These are phyloP conservation scores for Fusarium palustre DNA, from an alignment of 2,329 filamentous ascomycete genomes.

Conservation along the genomic window DNA sequence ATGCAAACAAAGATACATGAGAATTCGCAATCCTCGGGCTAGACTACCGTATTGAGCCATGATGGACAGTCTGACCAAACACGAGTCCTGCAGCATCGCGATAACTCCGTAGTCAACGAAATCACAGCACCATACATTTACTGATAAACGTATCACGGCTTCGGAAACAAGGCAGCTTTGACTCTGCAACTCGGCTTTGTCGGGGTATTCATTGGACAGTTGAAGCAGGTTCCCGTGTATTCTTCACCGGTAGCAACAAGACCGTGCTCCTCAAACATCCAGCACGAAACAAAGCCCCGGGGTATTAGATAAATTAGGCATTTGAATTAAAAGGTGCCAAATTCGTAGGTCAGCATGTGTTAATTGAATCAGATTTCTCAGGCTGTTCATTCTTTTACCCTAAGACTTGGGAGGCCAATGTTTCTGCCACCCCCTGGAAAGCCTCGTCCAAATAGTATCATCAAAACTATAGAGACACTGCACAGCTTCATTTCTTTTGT, in stretches of 20 bases:
- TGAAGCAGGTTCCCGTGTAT: neutral
- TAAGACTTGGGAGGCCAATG: too few relatives aligned
- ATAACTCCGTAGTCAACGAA: neutral
- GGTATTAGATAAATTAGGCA: too few relatives aligned
- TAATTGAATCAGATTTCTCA: too few relatives aligned
- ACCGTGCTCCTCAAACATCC: neutral
- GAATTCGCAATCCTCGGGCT: neutral
- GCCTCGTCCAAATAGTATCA: neutral
- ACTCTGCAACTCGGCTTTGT: neutral
- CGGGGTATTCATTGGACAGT: neutral
- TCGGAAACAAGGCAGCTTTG: neutral
- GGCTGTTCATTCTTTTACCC: too few relatives aligned
- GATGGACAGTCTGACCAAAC: neutral
- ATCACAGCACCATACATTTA: neutral
- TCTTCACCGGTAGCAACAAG: neutral
- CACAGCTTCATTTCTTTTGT: neutral
- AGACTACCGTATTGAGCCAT: neutral
- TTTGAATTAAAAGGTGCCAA: too few relatives aligned
- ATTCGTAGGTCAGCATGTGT: too few relatives aligned
- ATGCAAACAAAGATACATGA: neutral
- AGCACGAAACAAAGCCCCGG: neutral
- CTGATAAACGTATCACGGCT: neutral
- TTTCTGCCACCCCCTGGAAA: neutral
- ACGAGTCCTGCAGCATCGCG: neutral
- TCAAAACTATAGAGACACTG: too few relatives aligned